A percentile compares a stretch with the other conserved stretches of the same genome.
Evolutionary conservation across 257 asterid genomes (phyloP).

Genomic region (Solanum raphanifolium): DNA sequence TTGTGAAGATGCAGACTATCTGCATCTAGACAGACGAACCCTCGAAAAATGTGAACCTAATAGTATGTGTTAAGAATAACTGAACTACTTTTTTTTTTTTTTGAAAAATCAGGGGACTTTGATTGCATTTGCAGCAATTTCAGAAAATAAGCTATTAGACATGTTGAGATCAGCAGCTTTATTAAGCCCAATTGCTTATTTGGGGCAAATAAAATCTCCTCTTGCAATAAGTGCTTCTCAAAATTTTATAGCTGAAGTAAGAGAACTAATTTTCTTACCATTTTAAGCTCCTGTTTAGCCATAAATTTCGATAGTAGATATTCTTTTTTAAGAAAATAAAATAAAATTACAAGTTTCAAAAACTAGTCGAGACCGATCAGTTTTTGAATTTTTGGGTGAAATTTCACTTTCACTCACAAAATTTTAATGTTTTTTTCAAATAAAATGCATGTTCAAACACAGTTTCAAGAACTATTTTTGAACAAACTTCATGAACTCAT

Average conservation of each 20-base stretch:
- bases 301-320: no score
- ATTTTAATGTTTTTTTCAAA: neutral
- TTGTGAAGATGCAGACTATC: neutral
- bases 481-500: neutral
- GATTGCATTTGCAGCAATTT: constrained; percentile 62
- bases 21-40: no score
- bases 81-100: no score
- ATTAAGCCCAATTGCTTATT: constrained; percentile 66
- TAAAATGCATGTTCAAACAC: neutral
- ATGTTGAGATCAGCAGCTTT: constrained; percentile 52
- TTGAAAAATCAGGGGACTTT: constrained; percentile 50
- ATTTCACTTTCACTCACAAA: neutral
- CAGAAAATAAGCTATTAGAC: constrained; percentile 23
- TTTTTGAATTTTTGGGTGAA: neutral
- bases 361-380: neutral
- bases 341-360: neutral
- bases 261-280: neutral
- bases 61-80: neutral
- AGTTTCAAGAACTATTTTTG: no score
- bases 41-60: neutral
- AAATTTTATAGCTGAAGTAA: constrained; percentile 49
- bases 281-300: no score
- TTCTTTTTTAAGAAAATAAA: no score
- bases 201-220: constrained; percentile 51
- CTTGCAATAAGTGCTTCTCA: constrained; percentile 49